Evolutionary conservation across 2,329 filamentous ascomycete species (phyloP).

Genomic region (Colletotrichum nymphaeae): DNA sequence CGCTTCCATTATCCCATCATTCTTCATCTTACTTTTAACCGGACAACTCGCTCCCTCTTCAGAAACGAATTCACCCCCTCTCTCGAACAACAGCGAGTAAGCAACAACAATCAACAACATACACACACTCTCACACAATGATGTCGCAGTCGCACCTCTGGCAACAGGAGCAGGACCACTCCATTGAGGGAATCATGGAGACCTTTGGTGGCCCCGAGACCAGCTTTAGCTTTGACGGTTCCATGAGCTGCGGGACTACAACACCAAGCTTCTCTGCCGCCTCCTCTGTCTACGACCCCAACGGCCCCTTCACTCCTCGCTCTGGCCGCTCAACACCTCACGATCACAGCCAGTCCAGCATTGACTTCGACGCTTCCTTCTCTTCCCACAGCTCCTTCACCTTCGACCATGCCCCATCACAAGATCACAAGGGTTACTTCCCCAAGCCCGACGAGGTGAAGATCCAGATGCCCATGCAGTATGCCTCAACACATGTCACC

Average conservation of each 20-base stretch:
- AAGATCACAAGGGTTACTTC: slow-evolving; percentile 31
- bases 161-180: slow-evolving; percentile 32
- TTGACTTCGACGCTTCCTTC: slow-evolving; percentile 52
- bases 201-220: slow-evolving; percentile 30
- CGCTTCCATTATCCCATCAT: slow-evolving; percentile 37
- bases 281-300: slow-evolving; percentile 53
- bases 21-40: slow-evolving; percentile 35
- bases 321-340: slow-evolving; percentile 57
- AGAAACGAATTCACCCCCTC: slow-evolving; percentile 32
- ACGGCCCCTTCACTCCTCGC: slow-evolving; percentile 57
- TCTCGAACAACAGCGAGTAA: slow-evolving; percentile 16
- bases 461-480: slow-evolving; percentile 30
- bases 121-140: slow-evolving; percentile 16
- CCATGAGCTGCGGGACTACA: slow-evolving; percentile 33
- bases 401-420: slow-evolving; percentile 29
- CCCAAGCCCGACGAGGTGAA: slow-evolving; percentile 31
- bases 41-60: slow-evolving; percentile 34
- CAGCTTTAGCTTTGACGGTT: slow-evolving; percentile 35
- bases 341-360: slow-evolving; percentile 41
- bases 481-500: slow-evolving; percentile 26
- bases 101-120: slow-evolving; percentile 30
- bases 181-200: slow-evolving; percentile 35
- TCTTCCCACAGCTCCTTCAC: slow-evolving; percentile 41
- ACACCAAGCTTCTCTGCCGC: slow-evolving; percentile 42
- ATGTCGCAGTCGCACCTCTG: slow-evolving; percentile 33